phyloP scores from a whole-genome alignment of 192 early-diverging fungal species.

The Irineochytrium annulatum region DNA sequence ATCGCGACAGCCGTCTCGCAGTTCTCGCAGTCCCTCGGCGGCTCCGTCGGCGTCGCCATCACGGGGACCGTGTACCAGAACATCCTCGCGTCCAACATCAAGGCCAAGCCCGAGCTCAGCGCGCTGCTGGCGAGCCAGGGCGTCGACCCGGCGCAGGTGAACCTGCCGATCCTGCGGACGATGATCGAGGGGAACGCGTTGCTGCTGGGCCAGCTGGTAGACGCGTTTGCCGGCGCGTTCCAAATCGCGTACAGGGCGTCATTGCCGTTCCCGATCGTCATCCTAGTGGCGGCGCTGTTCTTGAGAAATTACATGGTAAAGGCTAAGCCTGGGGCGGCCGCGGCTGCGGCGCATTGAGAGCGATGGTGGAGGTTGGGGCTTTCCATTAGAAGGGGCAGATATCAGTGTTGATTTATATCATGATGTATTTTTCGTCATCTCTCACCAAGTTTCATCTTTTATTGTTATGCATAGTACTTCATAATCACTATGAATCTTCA shows the following conservation, averaged over 20 bases:
- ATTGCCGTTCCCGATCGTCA: slow-evolving; percentile 34
- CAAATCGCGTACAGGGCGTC: slow-evolving; percentile 11
- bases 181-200: background rate
- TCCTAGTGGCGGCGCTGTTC: slow-evolving; percentile 32
- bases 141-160: slow-evolving; percentile 10
- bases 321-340: background rate
- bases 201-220: slow-evolving; percentile 15
- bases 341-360: no score
- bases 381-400: no score
- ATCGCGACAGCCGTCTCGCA: slow-evolving; percentile 65
- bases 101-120: slow-evolving; percentile 8
- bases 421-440: no score
- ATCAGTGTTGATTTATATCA: no score
- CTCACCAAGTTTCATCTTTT: no score
- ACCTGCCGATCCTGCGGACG: background rate
- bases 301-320: slow-evolving; percentile 32
- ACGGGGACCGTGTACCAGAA: slow-evolving; percentile 68
- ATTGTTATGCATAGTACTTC: no score
- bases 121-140: slow-evolving; percentile 1
- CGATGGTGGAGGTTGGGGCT: no score
- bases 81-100: slow-evolving; percentile 41
- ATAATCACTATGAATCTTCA: no score
- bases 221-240: slow-evolving; percentile 24
- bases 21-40: slow-evolving; percentile 63
- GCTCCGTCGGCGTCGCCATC: slow-evolving; percentile 63